Evolutionary conservation across 768 basidiomycete species (phyloP).

Genomic region (Hydnomerulius pinastri): DNA sequence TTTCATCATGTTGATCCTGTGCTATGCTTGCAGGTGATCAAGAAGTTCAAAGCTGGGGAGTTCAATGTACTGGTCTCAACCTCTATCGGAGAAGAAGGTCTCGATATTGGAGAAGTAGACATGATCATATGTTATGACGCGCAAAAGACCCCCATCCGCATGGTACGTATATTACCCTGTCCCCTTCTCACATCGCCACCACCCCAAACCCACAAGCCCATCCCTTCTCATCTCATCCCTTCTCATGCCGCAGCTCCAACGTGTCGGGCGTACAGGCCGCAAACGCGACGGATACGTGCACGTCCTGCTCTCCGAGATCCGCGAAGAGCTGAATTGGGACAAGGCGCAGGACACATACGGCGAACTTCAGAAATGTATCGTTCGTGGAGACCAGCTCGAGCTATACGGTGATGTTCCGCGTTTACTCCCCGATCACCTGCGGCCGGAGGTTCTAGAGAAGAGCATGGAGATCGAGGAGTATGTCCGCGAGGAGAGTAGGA

Average conservation of each 20-base stretch:
- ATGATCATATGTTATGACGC: conserved; percentile 96
- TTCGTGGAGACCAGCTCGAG: conserved; percentile 83
- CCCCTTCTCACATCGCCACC: neutral
- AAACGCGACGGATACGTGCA: conserved; percentile 89
- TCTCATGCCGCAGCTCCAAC: conserved; percentile 70
- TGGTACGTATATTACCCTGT: conserved; percentile 55
- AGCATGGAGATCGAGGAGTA: conserved; percentile 81
- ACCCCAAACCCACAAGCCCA: neutral
- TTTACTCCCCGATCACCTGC: conserved; percentile 74
- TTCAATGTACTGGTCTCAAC: conserved; percentile 95
- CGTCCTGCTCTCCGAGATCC: conserved; percentile 84
- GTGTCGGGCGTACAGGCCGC: conserved; percentile 92
- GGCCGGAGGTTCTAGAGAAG: conserved; percentile 78
- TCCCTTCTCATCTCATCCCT: conserved; percentile 3
- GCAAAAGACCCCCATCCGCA: conserved; percentile 93
- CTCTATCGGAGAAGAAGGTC: conserved; percentile 95
- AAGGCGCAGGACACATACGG: conserved; percentile 85
- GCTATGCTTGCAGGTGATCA: conserved; percentile 61
- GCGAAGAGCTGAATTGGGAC: conserved; percentile 90
- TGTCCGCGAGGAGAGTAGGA: conserved; percentile 49
- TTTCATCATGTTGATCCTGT: conserved; percentile 10
- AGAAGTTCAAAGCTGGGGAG: conserved; percentile 82
- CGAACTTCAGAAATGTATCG: conserved; percentile 86
- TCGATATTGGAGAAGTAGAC: conserved; percentile 98
- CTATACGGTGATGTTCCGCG: conserved; percentile 92